Evolutionary conservation across 441 rosid species (phyloP).

Genomic region (Mallotus japonicus): DNA sequence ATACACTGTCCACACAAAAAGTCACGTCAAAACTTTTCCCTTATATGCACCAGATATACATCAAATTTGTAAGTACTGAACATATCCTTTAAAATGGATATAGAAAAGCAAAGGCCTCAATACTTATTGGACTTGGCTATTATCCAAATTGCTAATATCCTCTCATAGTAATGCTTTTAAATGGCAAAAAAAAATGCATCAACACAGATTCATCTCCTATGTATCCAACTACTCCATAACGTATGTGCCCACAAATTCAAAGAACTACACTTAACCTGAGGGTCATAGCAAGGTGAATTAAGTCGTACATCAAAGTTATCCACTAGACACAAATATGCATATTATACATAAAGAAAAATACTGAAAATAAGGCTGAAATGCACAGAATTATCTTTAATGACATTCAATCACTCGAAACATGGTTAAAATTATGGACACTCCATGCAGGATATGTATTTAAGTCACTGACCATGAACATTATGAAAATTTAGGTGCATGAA

Average conservation of each 20-base stretch:
- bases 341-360: not conserved
- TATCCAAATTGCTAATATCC: not conserved
- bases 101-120: not conserved
- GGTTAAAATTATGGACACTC: not conserved
- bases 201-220: not conserved
- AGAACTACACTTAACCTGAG: not conserved
- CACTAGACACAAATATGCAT: not conserved
- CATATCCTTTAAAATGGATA: not conserved
- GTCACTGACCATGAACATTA: constrained; percentile 15
- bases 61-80: not conserved
- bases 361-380: not conserved
- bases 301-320: not conserved
- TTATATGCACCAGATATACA: not conserved
- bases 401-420: not conserved
- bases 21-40: not conserved
- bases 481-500: constrained; percentile 9
- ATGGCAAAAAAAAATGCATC: not conserved
- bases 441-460: not conserved
- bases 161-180: not conserved
- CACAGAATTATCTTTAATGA: not conserved
- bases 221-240: not conserved
- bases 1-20: not conserved
- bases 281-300: constrained; percentile 3
- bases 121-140: not conserved
- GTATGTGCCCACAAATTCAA: constrained; percentile 5